Conservation (phyloP, 2,329 filamentous ascomycete species). For the Pseudomassariella vexata region DNA sequence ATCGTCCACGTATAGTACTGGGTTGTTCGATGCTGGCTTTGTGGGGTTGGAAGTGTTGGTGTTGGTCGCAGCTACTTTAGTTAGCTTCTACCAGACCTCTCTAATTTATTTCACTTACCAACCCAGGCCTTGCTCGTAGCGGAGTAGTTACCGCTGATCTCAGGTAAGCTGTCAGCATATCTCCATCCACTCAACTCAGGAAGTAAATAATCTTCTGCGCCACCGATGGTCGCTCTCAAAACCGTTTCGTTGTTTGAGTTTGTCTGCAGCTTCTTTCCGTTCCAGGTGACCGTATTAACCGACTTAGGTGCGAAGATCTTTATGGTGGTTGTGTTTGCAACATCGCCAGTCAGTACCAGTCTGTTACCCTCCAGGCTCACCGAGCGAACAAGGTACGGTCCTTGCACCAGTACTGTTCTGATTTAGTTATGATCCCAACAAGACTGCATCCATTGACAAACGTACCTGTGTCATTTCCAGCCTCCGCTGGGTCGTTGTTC, state of each 20-base stretch:
- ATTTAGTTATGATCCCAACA: not conserved
- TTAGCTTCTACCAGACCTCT: not conserved
- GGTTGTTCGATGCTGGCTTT: constrained; percentile 41
- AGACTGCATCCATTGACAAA: not conserved
- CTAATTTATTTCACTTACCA: constrained; percentile 16
- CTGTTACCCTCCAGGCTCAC: constrained; percentile 28
- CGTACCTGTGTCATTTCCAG: constrained; percentile 38
- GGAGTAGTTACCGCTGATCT: constrained; percentile 36
- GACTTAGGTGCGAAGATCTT: constrained; percentile 41
- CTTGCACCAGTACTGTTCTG: constrained; percentile 40
- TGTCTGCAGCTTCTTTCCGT: constrained; percentile 33
- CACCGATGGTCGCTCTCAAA: constrained; percentile 21
- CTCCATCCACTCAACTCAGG: constrained; percentile 40
- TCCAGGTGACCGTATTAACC: constrained; percentile 43
- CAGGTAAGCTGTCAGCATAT: constrained; percentile 41
- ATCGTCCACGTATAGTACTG: constrained; percentile 51
- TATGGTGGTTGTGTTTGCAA: constrained; percentile 32
- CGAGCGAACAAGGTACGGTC: constrained; percentile 45
- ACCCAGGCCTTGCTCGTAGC: constrained; percentile 37
- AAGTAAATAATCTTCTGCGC: constrained; percentile 24
- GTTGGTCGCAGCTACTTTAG: constrained; percentile 36
- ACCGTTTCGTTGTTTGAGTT: constrained; percentile 19
- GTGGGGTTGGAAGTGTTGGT: constrained; percentile 41
- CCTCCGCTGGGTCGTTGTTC: constrained; percentile 37
- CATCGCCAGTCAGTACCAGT: constrained; percentile 39